Percentiles rank a stretch among this genome's conserved stretches.
Evolutionary conservation across 768 basidiomycete genomes (phyloP).

Genomic region (Lactarius hengduanensis): DNA sequence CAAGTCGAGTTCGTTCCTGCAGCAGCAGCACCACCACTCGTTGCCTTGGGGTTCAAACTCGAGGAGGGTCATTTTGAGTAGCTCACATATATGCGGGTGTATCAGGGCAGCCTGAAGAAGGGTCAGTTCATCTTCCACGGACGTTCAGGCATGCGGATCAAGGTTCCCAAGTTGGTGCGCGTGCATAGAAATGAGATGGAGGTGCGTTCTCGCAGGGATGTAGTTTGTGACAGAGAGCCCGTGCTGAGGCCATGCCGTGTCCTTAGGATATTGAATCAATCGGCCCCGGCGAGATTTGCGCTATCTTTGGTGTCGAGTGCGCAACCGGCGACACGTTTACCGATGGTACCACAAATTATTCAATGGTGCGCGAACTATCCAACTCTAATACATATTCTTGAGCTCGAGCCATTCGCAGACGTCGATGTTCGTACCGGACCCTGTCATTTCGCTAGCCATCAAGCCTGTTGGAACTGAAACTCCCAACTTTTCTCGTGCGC

Average conservation of each 20-base stretch:
- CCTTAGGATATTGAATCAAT: conserved; percentile 87
- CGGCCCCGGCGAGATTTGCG: conserved; percentile 98
- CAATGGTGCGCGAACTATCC: conserved; percentile 65
- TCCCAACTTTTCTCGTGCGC: conserved; percentile 93
- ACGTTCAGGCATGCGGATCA: conserved; percentile 93
- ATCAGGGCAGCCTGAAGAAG: conserved; percentile 91
- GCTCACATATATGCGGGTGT: conserved; percentile 96
- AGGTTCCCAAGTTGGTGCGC: conserved; percentile 91
- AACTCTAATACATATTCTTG: not conserved
- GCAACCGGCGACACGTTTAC: conserved; percentile 98
- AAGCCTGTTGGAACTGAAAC: conserved; percentile 91
- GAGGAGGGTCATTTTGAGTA: conserved; percentile 98
- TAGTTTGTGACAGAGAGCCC: not conserved
- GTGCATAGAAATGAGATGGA: conserved; percentile 99
- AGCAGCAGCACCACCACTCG: conserved; percentile 71
- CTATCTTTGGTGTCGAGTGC: conserved; percentile 98
- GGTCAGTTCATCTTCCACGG: conserved; percentile 86
- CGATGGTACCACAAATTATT: conserved; percentile 83
- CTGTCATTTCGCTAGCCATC: conserved; percentile 94
- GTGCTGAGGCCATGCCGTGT: not conserved
- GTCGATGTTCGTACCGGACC: conserved; percentile 98
- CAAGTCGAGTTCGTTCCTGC: conserved; percentile 79
- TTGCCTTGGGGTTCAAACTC: conserved; percentile 96
- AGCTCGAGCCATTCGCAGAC: conserved; percentile 51
- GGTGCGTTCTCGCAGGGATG: conserved; percentile 42